Evolutionary conservation across 176 grass and related monocot species (phyloP).

Genomic region (Triticum turgidum): DNA sequence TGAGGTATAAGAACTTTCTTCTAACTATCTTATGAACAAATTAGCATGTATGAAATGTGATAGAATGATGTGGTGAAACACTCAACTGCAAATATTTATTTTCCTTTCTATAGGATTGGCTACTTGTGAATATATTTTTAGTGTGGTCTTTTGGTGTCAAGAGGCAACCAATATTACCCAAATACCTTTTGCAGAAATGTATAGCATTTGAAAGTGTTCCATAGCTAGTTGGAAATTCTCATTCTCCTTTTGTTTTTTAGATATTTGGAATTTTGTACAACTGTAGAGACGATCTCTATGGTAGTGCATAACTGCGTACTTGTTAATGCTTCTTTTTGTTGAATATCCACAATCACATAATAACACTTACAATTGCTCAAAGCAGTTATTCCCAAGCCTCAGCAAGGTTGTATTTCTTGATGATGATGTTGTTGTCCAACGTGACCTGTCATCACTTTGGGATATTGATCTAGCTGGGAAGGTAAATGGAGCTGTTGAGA

Average conservation of each 20-base stretch:
- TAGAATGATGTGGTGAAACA: not conserved
- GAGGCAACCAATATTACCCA: not conserved
- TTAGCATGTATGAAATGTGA: conserved; percentile 7
- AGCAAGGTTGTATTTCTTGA: conserved; percentile 96
- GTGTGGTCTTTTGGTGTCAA: not conserved
- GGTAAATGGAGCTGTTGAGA: conserved; percentile 97
- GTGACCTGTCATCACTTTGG: conserved; percentile 72
- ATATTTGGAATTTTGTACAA: not conserved
- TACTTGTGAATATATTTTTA: not conserved
- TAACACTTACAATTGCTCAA: conserved; percentile 35
- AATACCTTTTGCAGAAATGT: not conserved
- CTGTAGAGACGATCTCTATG: not conserved
- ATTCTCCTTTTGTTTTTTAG: not conserved
- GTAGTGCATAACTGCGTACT: not conserved
- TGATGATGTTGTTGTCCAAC: conserved; percentile 87
- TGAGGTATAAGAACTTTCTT: conserved; percentile 67
- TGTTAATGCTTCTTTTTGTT: conserved; percentile 21
- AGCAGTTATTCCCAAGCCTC: conserved; percentile 90
- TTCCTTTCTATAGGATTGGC: not conserved
- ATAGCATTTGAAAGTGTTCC: conserved; percentile 1
- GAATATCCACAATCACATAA: conserved; percentile 4
- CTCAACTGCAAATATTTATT: not conserved
- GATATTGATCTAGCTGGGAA: conserved; percentile 86
- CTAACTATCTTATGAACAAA: conserved; percentile 25
- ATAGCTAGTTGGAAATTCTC: not conserved